Evolutionary conservation across 371 early-diverging fungal species (phyloP), one percentile per base, ranked within the genome.

Genomic region (Umbelopsis sp.): DNA sequence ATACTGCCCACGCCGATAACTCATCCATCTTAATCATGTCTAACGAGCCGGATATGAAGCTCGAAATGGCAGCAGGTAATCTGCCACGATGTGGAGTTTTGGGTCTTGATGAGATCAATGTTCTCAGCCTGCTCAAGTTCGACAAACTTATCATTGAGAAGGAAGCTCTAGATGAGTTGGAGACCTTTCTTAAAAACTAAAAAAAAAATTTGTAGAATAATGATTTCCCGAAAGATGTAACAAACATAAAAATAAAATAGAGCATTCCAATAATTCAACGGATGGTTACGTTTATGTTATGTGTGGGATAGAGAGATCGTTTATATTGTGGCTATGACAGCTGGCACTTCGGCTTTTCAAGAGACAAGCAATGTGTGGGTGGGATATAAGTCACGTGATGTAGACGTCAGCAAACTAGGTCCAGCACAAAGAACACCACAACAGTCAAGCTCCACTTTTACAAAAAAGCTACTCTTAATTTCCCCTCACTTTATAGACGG

Each of bases 131-230:
- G 57, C 70, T 96, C 72, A 89, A 91, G 65, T 88, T 89, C 67
- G 91, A 96, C 71, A 80, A 86, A 51, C 76, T 96, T 16, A 82
- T 94, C 29, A 76, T 94, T 68, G 96, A 96, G 70, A 90, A 91
- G 80, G 83, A 76, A 69, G 93, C 93, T 24, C 76, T 92, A 44
- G 87, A 91, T 64, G 75, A 81, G 53, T 80, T 94, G 63, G 89
- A 93, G 73, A 77, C 82, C 62, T 76, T 70, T 32, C 78, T 57
- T 86, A 22, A 66, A 71, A 63, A 70, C 70, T 66, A 65, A 73
- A 75, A 22, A 22, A 22, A 22, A 76, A 73, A 62, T n/a, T 64
- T 66, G 57, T 57, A 57, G 57, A 57, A 35, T 57, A 57, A 57
- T 35, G 11, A 57, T 41, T 41, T 41, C 41, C 41, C 2, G 41